Evolutionary conservation across 169 alveolate genomes (phyloP).

Genomic region (Amoebophrya sp.): DNA sequence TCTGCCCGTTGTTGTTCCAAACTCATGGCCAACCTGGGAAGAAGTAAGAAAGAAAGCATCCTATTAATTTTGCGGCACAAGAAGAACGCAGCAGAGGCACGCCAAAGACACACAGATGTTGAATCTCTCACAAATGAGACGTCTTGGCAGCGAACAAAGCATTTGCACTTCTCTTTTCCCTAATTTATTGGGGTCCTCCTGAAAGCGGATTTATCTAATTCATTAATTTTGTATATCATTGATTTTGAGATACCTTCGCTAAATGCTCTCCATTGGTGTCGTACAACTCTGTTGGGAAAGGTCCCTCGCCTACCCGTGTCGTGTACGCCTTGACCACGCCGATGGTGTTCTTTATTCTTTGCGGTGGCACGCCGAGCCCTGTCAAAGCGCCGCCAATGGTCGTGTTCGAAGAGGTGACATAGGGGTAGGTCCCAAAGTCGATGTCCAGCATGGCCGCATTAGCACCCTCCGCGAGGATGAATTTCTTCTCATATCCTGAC

Average conservation of each 20-base stretch:
- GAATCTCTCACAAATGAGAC: no score
- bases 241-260: no score
- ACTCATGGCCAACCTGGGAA: slow-evolving; percentile 59
- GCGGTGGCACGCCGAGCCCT: slow-evolving; percentile 71
- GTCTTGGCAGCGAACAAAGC: no score
- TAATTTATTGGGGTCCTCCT: no score
- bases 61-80: no score
- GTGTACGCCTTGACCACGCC: slow-evolving; percentile 71
- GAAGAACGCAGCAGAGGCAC: no score
- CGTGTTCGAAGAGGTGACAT: slow-evolving; percentile 70
- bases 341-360: slow-evolving; percentile 47
- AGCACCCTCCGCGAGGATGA: slow-evolving; percentile 57
- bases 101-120: no score
- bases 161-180: no score
- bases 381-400: slow-evolving; percentile 68
- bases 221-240: no score
- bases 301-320: slow-evolving; percentile 94
- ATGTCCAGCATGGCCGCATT: slow-evolving; percentile 74
- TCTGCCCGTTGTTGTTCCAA: slow-evolving; percentile 90
- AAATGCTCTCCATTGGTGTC: slow-evolving; percentile 18
- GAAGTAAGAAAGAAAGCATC: no score
- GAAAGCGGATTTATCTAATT: no score
- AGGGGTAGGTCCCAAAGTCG: slow-evolving; percentile 80
- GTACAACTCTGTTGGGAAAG: slow-evolving; percentile 83
- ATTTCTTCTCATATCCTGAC: not conserved